Evolutionary conservation across 192 early-diverging fungal species (phyloP).

Genomic region (Neocallimastix lanati): DNA sequence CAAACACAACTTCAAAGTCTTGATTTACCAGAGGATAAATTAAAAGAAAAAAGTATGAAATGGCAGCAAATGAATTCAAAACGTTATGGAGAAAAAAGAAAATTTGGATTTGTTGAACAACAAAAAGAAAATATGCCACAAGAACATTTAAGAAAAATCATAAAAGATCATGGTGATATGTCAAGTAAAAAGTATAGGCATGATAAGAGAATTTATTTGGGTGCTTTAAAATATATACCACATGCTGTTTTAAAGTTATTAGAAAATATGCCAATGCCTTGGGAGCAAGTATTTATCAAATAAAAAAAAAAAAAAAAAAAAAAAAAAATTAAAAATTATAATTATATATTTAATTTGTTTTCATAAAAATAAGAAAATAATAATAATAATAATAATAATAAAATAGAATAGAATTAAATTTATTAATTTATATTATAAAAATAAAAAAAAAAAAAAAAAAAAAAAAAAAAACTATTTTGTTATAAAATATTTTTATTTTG

Average conservation of each 20-base stretch:
- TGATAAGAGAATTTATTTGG: constrained; percentile 95
- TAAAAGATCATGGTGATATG: constrained; percentile 99
- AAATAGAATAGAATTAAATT: too few species aligned
- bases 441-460: too few species aligned
- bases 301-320: too few species aligned
- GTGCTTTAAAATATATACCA: constrained; percentile 94
- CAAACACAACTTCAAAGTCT: neutral
- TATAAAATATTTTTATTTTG: too few species aligned
- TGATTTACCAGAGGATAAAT: neutral
- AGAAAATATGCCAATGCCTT: constrained; percentile 99
- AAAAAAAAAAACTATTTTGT: too few species aligned
- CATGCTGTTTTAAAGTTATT: constrained; percentile 94
- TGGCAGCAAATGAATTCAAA: constrained; percentile 83
- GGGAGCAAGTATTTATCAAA: constrained; percentile 82
- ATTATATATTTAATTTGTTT: too few species aligned
- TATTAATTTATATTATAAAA: too few species aligned
- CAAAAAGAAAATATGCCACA: constrained; percentile 95
- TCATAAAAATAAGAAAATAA: too few species aligned
- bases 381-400: too few species aligned
- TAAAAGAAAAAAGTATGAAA: constrained; percentile 58
- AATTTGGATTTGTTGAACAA: constrained; percentile 83
- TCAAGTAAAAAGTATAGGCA: constrained; percentile 86
- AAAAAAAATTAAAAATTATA: too few species aligned
- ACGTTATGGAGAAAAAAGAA: constrained; percentile 83
- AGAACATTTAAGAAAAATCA: constrained; percentile 93